Conservation (phyloP, 2,329 filamentous ascomycete genomes). For the Anisogramma anomala region DNA sequence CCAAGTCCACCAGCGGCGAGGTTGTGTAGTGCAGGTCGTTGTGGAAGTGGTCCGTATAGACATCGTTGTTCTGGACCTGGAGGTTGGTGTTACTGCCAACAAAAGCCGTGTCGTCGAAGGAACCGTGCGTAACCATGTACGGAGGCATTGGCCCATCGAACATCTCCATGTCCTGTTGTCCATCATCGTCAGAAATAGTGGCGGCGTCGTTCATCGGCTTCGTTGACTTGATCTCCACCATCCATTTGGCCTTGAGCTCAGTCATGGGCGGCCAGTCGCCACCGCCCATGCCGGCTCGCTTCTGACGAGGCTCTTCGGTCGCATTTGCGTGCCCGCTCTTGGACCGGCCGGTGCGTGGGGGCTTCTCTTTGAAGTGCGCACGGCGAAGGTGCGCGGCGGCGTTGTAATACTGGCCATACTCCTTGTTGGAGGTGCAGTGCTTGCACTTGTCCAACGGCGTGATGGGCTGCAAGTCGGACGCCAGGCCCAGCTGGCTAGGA, state of each 20-base stretch:
- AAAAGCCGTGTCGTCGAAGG: constrained; percentile 10
- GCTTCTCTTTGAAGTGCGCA: constrained; percentile 69
- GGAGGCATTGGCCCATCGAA: constrained; percentile 14
- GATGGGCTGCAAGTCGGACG: constrained; percentile 38
- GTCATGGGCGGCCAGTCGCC: constrained; percentile 45
- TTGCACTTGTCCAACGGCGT: constrained; percentile 71
- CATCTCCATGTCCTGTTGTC: constrained; percentile 17
- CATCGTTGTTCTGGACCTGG: constrained; percentile 3
- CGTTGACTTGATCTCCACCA: constrained; percentile 37
- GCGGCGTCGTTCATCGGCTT: constrained; percentile 26
- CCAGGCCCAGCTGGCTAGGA: constrained; percentile 30
- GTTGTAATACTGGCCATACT: constrained; percentile 88
- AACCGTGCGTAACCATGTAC: constrained; percentile 12
- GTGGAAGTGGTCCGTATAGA: constrained; percentile 14
- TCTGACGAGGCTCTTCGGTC: constrained; percentile 25
- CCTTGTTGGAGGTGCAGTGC: constrained; percentile 63
- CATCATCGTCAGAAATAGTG: constrained; percentile 23
- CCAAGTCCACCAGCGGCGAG: constrained; percentile 2
- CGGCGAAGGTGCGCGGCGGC: constrained; percentile 82
- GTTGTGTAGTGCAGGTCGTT: constrained; percentile 5
- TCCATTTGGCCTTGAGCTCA: constrained; percentile 45
- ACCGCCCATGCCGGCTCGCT: constrained; percentile 42
- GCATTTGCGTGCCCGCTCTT: constrained; percentile 19
- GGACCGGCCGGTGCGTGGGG: constrained; percentile 26
- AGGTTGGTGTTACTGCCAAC: constrained; percentile 7